Evolutionary conservation across 768 basidiomycete species (phyloP).

Genomic region (Tricholomella constricta): DNA sequence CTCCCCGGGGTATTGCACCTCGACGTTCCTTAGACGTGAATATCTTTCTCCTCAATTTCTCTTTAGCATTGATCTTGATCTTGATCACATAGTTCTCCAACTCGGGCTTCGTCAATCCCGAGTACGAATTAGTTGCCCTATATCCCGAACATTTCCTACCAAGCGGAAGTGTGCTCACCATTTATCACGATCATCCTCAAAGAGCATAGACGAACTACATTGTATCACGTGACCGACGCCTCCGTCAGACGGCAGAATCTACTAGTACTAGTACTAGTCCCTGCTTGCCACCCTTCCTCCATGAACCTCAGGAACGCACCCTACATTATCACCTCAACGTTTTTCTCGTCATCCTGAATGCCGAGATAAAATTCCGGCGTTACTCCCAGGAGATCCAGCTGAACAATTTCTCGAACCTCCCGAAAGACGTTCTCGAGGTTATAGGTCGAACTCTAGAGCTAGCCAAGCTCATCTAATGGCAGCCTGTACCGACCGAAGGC

Average conservation of each 20-base stretch:
- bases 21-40: slow-evolving; percentile 14
- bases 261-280: too few relatives aligned
- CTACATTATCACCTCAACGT: slow-evolving; percentile 12
- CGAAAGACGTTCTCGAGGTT: slow-evolving; percentile 20
- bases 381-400: slow-evolving; percentile 19
- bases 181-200: slow-evolving; percentile 14
- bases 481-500: slow-evolving; percentile 16
- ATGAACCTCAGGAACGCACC: neutral
- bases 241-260: slow-evolving; percentile 16
- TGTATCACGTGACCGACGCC: slow-evolving; percentile 14
- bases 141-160: slow-evolving; percentile 24
- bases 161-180: slow-evolving; percentile 12
- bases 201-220: slow-evolving; percentile 13
- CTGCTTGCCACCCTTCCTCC: slow-evolving; percentile 20
- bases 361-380: slow-evolving; percentile 25
- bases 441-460: slow-evolving; percentile 20
- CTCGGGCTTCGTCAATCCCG: slow-evolving; percentile 16
- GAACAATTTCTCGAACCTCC: slow-evolving; percentile 15
- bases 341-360: slow-evolving; percentile 23
- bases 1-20: slow-evolving; percentile 10
- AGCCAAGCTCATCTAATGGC: slow-evolving; percentile 23
- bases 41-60: slow-evolving; percentile 1
- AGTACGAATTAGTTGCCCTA: slow-evolving; percentile 18
- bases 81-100: slow-evolving; percentile 14
- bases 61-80: slow-evolving; percentile 7